Base-by-base conservation (phyloP, 2,329 filamentous ascomycete genomes). In the Fusarium protoensiforme region DNA sequence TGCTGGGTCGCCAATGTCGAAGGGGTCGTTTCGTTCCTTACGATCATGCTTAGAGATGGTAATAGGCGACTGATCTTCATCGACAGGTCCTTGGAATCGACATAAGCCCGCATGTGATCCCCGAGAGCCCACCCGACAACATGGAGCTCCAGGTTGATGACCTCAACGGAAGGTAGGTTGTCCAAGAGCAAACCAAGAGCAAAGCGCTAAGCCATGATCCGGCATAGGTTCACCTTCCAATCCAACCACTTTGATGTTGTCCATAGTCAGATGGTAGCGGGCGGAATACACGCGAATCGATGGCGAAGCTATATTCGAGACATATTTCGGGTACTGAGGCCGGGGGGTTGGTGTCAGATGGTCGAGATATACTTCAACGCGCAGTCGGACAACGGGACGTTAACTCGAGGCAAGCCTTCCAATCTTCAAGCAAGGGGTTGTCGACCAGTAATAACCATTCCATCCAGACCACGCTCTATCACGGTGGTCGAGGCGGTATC, bases 321-420 rank as follows among this genome's bases (percentile, higher is more conserved):
- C 75, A 93, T 97, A 68, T 89, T 90, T 73, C 87, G 90, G 24
- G 87, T 94, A 11, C 84, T 95, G 71, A 92, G 90, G 59, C 92
- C 91, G 7, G 92, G 92, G 3, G 95, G 95, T 2, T 98, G 94
- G 94, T 88, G 93, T 67, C 94, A 98, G 79, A 92, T 97, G 88
- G 89, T 94, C n/a, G 95, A 98, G 79, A 89, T 95, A 76, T 94
- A 97, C 78, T 92, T 92, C 81, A 94, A 94, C 73, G 91, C 94
- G 29, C 95, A 97, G 80, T 97, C 94, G 1, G 91, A 96, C 75
- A 97, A 94, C 77, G 94, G 94, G 7, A 91, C 90, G n/a, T 84
- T 96, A 75, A 91, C 90, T 13, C 87, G 91, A 59, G 86, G 90
- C 87, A 78, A 81, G 86, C 56, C 22, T 38, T 7, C 11, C 5